Evolutionary conservation across 73 alveolate genomes (phyloP).

Genomic region (Paramecium primaurelia): DNA sequence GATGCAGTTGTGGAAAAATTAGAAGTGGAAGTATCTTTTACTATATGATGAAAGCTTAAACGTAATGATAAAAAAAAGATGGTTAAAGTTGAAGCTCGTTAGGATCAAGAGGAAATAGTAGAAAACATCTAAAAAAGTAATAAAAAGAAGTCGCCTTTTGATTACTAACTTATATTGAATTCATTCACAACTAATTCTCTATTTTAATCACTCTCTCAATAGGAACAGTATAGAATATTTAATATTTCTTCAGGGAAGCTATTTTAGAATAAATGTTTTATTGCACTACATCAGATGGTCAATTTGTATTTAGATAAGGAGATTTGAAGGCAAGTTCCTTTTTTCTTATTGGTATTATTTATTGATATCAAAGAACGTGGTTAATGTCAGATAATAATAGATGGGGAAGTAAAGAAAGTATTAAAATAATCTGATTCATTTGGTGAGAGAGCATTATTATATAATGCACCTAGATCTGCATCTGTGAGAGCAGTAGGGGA

Average conservation of each 20-base stretch:
- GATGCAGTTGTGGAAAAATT: background rate
- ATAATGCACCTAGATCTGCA: conserved; percentile 64
- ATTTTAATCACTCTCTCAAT: background rate
- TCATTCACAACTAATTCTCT: background rate
- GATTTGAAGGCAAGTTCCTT: conserved; percentile 43
- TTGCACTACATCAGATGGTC: conserved; percentile 34
- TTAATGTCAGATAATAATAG: conserved; percentile 9
- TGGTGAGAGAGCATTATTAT: conserved; percentile 71
- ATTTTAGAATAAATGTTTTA: conserved; percentile 38
- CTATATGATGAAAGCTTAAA: background rate
- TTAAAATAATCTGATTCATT: conserved; percentile 56
- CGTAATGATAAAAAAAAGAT: conserved; percentile 7
- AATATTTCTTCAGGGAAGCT: conserved; percentile 2
- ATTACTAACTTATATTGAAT: conserved; percentile 16
- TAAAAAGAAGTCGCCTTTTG: conserved; percentile 40
- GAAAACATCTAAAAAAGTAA: conserved; percentile 25
- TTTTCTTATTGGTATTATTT: background rate
- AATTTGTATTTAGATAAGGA: conserved; percentile 33
- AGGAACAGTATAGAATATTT: background rate
- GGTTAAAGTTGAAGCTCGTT: conserved; percentile 30
- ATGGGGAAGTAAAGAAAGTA: conserved; percentile 45
- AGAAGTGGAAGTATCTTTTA: background rate
- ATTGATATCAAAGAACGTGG: background rate
- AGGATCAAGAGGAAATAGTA: conserved; percentile 1
- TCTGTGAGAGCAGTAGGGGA: conserved; percentile 53